These are phyloP conservation scores for Nigrospora osmanthi DNA, from an alignment of 2,329 filamentous ascomycete genomes.

Conservation along the genomic window DNA sequence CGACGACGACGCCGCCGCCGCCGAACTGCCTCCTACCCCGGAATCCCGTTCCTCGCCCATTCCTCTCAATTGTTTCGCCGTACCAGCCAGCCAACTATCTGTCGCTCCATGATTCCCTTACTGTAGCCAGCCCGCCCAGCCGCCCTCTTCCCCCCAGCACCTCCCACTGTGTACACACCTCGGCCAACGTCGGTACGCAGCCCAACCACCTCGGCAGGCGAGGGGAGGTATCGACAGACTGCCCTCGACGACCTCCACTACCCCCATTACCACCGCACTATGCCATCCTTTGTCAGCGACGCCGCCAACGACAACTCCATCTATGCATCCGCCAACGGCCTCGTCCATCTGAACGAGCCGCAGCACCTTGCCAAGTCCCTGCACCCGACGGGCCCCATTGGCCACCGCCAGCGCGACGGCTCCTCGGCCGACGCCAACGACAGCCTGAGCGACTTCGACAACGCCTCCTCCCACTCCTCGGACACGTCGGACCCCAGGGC, in stretches of 20 bases:
- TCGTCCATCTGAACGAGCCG: slow-evolving; percentile 18
- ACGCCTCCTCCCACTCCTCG: slow-evolving; percentile 44
- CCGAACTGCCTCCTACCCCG: too few species aligned
- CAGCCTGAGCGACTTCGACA: slow-evolving; percentile 47
- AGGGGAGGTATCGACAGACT: too few species aligned
- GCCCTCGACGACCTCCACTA: too few species aligned
- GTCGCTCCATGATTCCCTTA: slow-evolving; percentile 1
- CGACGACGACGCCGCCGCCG: too few species aligned
- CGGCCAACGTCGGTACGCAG: too few species aligned
- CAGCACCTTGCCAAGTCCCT: not conserved
- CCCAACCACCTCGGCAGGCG: too few species aligned
- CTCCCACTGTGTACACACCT: too few species aligned
- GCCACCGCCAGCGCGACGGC: slow-evolving; percentile 11
- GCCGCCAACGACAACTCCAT: slow-evolving; percentile 28
- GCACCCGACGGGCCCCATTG: not conserved
- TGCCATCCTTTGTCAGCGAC: slow-evolving; percentile 48
- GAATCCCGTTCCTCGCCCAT: too few species aligned
- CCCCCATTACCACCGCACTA: slow-evolving; percentile 11
- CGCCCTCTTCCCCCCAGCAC: too few species aligned
- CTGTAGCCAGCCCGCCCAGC: too few species aligned
- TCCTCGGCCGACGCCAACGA: slow-evolving; percentile 40
- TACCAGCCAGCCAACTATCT: too few species aligned
- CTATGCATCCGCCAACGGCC: slow-evolving; percentile 18
- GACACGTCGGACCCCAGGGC: slow-evolving; percentile 38
- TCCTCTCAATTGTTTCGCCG: too few species aligned